Base-by-base conservation (phyloP, 2,329 filamentous ascomycete genomes). In the Aspergillus pseudoviridinutans region DNA sequence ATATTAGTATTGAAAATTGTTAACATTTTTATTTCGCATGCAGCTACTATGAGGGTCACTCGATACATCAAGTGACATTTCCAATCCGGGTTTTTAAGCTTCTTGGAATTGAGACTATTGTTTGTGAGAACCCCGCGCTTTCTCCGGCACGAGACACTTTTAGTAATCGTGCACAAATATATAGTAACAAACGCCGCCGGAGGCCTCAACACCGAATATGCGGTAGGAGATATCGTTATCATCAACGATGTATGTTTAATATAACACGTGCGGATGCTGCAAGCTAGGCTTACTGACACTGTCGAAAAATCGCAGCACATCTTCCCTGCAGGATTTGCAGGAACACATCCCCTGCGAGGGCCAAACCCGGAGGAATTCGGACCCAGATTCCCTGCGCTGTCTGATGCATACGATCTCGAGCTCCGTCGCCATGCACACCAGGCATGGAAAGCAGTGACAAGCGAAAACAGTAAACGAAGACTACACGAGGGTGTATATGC, bases 1-100 rank as follows among this genome's bases (percentile, higher is more conserved):
- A 50, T 20, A 10, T 49, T 10, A 54, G 20, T 47, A 46, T 6
- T 53, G 44, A 27, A 32, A 29, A 46, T 10, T 42, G 32, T 50
- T 63, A 54, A 60, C 51, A 8, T 29, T 14, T 38, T 35, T 14
- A 55, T 17, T 14, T 10, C 41, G 29, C 29, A 14, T 6, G 50
- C 42, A 87, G 85, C 71, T 88, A 85, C 74, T 89, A 88, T 68
- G 86, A 89, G 73, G 86, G 86, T 35, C 82, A 88, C 67, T 79
- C 80, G 2, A 85, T 88, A 74, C 79, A 85, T 54, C 76, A 80
- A 50, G 80, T 86, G 41, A 85, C 85, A 27, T 87, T 88, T 65
- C 85, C 86, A 27, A 82, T 86, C 10, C 80, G 86, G 53, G 82
- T 88, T 5, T 84, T 87, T 74, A 86, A 84, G 64, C 69, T 84